phyloP scores from a whole-genome alignment of 805 yeast genomes.

The Nadsonia fulvescens region DNA sequence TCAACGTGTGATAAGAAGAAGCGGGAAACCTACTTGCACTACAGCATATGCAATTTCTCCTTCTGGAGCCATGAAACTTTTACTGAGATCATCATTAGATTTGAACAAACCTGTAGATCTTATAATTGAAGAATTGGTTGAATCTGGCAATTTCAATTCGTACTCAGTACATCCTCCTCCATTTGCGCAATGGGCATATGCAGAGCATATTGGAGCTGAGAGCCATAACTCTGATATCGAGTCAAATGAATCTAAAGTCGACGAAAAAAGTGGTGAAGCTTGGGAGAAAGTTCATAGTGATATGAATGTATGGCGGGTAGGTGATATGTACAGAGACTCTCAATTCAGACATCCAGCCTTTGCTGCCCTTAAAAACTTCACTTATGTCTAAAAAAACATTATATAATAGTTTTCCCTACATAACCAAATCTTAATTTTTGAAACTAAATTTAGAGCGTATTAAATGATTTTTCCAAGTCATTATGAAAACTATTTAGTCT shows the following conservation, averaged over 20 bases:
- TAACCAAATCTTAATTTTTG: too few relatives aligned
- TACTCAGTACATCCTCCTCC: slow-evolving; percentile 6
- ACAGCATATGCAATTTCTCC: slow-evolving; percentile 7
- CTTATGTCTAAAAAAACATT: too few relatives aligned
- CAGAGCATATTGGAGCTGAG: slow-evolving; percentile 6
- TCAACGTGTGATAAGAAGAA: slow-evolving; percentile 7
- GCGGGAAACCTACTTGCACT: slow-evolving; percentile 5
- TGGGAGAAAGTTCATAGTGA: slow-evolving; percentile 3
- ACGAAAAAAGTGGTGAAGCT: slow-evolving; percentile 1
- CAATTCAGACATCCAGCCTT: too few relatives aligned
- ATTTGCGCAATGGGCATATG: slow-evolving; percentile 7
- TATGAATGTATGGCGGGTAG: slow-evolving; percentile 1
- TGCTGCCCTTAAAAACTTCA: too few relatives aligned
- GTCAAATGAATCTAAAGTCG: neutral
- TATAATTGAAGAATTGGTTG: slow-evolving; percentile 3
- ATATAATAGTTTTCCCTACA: too few relatives aligned
- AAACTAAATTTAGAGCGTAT: too few relatives aligned
- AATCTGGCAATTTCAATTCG: slow-evolving; percentile 1
- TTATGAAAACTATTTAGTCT: too few relatives aligned
- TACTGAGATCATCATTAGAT: slow-evolving; percentile 6
- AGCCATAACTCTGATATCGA: slow-evolving; percentile 5
- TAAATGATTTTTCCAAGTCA: too few relatives aligned
- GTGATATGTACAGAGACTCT: too few relatives aligned
- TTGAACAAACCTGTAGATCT: slow-evolving; percentile 7
- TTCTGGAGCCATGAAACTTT: slow-evolving; percentile 7